Percentiles rank a stretch among this genome's conserved stretches.
phyloP scores from a whole-genome alignment of 192 early-diverging fungal species.

The Entomortierella lignicola region DNA sequence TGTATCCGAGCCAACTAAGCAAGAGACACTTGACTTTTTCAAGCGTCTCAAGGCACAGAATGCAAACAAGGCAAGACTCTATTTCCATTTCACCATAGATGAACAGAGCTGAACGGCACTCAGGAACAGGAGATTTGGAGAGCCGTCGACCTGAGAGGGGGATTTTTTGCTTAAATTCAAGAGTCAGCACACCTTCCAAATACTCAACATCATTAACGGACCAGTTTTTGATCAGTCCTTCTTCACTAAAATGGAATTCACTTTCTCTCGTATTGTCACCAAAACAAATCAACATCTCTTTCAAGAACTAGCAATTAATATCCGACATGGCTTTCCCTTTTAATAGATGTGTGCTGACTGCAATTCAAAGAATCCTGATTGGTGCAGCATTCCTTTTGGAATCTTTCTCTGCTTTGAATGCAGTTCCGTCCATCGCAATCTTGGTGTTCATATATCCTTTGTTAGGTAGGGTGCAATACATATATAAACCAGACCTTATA shows the following conservation, averaged over 20 bases:
- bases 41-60: constrained; percentile 59
- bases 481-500: not conserved
- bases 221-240: no score
- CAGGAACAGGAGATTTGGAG: constrained; percentile 1
- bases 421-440: constrained; percentile 93
- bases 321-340: not conserved
- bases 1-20: constrained; percentile 55
- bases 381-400: constrained; percentile 94
- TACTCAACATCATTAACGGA: no score
- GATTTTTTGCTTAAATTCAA: no score
- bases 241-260: no score
- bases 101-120: not conserved
- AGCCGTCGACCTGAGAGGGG: no score
- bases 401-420: constrained; percentile 97
- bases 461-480: constrained; percentile 72
- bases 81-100: not conserved
- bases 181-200: no score
- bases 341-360: constrained; percentile 95
- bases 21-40: constrained; percentile 62
- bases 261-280: not conserved
- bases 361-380: constrained; percentile 92
- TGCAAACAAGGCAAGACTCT: constrained; percentile 62
- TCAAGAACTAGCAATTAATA: not conserved
- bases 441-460: constrained; percentile 98
- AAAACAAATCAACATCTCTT: not conserved